Conservation (phyloP, 225 moss, liverwort and hornwort genomes). For the Rhytidiadelphus loreus region DNA sequence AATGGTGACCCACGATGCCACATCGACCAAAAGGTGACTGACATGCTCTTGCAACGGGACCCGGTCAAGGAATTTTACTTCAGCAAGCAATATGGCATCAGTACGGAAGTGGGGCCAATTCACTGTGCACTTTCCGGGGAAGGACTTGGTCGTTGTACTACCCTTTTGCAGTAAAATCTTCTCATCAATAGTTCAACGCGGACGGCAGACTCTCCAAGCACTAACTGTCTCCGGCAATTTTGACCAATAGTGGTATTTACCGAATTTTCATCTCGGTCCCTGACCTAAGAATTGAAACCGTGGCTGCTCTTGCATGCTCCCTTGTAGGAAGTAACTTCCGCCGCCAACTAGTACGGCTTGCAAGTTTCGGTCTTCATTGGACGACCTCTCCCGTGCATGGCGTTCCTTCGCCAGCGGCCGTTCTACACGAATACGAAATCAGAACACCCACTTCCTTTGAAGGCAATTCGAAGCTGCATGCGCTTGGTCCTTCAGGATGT, state of each 20-base stretch:
- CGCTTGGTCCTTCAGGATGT: not conserved
- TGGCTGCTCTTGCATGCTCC: not conserved
- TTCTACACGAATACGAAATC: not conserved
- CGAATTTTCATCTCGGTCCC: not conserved
- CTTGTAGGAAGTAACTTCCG: not conserved
- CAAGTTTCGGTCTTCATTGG: not conserved
- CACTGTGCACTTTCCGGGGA: not conserved
- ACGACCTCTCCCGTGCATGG: not conserved
- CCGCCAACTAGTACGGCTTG: not conserved
- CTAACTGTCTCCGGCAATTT: no score
- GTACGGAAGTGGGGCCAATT: not conserved
- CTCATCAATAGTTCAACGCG: no score
- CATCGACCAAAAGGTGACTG: not conserved
- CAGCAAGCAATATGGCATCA: not conserved
- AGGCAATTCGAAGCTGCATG: not conserved
- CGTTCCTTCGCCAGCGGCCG: not conserved
- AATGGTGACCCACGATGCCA: not conserved
- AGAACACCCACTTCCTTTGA: not conserved
- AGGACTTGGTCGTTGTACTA: not conserved
- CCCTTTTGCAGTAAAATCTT: no score
- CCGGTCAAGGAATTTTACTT: not conserved
- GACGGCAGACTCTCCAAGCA: not conserved
- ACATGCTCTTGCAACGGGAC: not conserved
- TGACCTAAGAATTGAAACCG: not conserved
- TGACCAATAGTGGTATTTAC: not conserved